Evolutionary conservation across 176 grass and related monocot species (phyloP), one percentile per base, ranked within the genome.

Genomic region (Musa acuminata): DNA sequence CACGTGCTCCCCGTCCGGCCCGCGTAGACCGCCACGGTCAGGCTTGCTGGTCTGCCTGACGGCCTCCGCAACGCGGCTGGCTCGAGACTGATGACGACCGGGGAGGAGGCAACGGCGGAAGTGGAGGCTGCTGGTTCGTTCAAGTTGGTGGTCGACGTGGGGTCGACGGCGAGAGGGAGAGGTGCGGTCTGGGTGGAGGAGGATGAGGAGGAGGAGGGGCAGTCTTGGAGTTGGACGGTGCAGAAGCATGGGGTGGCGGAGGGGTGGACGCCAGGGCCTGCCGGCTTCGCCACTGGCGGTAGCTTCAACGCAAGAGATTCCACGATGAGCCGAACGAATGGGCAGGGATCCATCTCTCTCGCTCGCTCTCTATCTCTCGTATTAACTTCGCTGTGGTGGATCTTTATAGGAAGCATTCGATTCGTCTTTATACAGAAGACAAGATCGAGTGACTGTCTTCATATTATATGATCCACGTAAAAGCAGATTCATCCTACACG

Each of bases 291-390:
- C 79, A 89, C 75, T 17, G 86, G 43, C 11, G 95, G 95, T 1
- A 98, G 78, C 78, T 93, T 98, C 27, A 98, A 75, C 8, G 86
- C 87, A 69, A 98, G 86, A 54, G 89, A 85, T 53, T 94, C 95
- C 51, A 98, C 84, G 29, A 84, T 91, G 48, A 98, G 86, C 50
- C 82, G 88, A 62, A 93, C 88, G 74, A 98, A 98, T 16, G 88
- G 75, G 86, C 95, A 93, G n/a, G 95, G 95, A 83, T 98, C 90
- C 51, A 53, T 73, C 20, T 27, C 43, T 8, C 1, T 35, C 29
- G 4, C 29, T 5, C 29, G 4, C 29, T 35, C 29, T 35, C 35
- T 43, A 4, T 43, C 35, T 35, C 35, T 4, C 35, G 35, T 43
- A 43, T 43, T 43, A 43, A 43, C 35, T 43, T 43, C 35, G 35